Base-by-base conservation (phyloP, 1,139 yeast species). In the Arxiozyma telluris region DNA sequence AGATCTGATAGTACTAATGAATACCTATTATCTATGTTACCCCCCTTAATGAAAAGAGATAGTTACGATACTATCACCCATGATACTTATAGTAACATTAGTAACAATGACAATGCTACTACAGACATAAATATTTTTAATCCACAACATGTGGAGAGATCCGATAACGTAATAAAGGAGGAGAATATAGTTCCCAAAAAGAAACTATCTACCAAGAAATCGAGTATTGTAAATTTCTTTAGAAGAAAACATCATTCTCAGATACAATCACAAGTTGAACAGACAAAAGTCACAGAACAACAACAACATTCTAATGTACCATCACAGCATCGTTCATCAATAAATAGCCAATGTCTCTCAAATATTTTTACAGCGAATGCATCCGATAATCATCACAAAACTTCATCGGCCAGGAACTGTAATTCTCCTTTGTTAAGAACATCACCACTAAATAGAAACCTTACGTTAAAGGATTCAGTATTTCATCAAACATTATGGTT, bases 151-250 rank as follows among this genome's bases (percentile, higher is more conserved):
- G 42, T 41, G 4, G 47, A 43, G 21, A 34, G n/a, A 6, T 4
- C 45, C 18, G 4, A 20, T 15, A 42, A 20, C 4, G 39, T 41
- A 20, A 30, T 43, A 23, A 38, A 43, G 7, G 44, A 43, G n/a
- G 47, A 46, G 18, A 25, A 21, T n/a, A 6, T 41, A 6, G 21
- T 17, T 11, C 34, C 18, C 12, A 51, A 47, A 20, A 55, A 49
- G 46, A 54, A 54, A 25, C 30, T 17, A 6, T 30, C 50, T 11
- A 34, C 15, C 6, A 53, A 51, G 25, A 58, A 57, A 49, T 55
- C 60, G 15, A 58, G 59, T 17, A 55, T 59, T 51, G 60, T 57
- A 12, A 59, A 57, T 22, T 59, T 59, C 39, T 59, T 59, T 38
- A 58, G 56, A 50, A 56, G 62, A 39, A 59, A 58, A 23, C 61